Conservation (phyloP, 2,329 filamentous ascomycete species). For the Aureobasidium subglaciale region DNA sequence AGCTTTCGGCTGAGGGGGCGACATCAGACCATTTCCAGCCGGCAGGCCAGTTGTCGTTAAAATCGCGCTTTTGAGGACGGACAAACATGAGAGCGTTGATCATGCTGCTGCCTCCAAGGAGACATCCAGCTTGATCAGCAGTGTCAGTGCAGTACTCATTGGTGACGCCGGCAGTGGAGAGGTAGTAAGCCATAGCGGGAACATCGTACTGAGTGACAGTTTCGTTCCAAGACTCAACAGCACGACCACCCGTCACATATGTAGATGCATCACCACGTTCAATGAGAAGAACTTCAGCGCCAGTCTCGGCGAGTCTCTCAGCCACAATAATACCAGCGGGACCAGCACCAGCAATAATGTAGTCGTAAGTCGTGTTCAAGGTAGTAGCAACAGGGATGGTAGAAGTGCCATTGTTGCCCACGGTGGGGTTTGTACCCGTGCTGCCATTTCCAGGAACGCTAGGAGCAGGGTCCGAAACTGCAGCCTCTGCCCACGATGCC, state of each 20-base stretch:
- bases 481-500: conserved; percentile 8
- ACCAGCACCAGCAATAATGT: conserved; percentile 44
- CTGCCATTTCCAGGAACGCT: not conserved
- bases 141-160: conserved; percentile 25
- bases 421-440: not conserved
- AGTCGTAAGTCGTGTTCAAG: conserved; percentile 15
- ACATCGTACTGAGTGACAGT: conserved; percentile 33
- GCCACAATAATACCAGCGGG: conserved; percentile 48
- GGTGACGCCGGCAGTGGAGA: conserved; percentile 20
- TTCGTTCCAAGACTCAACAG: conserved; percentile 27
- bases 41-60: conserved; percentile 42
- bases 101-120: conserved; percentile 46
- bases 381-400: not conserved
- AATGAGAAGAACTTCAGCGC: conserved; percentile 46
- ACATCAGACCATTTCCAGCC: conserved; percentile 49
- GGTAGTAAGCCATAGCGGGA: conserved; percentile 31
- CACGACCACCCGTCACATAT: conserved; percentile 6
- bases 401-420: not conserved
- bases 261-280: conserved; percentile 43
- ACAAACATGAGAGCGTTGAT: conserved; percentile 51
- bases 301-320: conserved; percentile 45
- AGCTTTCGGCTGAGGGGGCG: conserved; percentile 37
- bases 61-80: conserved; percentile 47
- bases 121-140: conserved; percentile 34
- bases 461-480: not conserved